A percentile compares a stretch with the other conserved stretches of the same genome.
Conservation (phyloP, 345 rosid species). For the Salix caprea region DNA sequence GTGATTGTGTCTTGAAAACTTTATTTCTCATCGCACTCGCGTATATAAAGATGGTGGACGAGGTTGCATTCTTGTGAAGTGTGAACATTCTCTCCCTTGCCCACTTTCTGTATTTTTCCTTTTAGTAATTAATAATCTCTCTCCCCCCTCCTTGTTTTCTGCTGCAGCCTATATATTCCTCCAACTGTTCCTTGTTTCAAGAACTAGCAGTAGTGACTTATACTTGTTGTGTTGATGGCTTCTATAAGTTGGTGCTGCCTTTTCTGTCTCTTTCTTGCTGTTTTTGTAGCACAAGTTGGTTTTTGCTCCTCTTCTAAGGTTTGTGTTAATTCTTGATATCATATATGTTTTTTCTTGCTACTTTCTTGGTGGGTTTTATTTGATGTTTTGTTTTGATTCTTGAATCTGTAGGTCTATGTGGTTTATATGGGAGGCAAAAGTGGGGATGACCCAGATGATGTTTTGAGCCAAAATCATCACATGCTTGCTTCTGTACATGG, state of each 20-base stretch:
- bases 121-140: neutral
- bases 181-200: neutral
- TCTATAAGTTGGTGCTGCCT: neutral
- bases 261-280: constrained; percentile 1
- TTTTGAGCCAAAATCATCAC: constrained; percentile 28
- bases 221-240: neutral
- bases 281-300: neutral
- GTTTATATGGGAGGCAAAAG: constrained; percentile 42
- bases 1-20: neutral
- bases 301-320: constrained; percentile 12
- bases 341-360: neutral
- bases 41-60: neutral
- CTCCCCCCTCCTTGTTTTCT: neutral
- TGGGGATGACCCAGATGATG: constrained; percentile 24
- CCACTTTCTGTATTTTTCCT: neutral
- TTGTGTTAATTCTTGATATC: neutral
- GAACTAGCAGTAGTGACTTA: neutral
- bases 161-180: neutral
- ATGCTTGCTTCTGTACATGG: constrained; percentile 42
- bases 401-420: constrained; percentile 34
- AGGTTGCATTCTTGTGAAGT: neutral
- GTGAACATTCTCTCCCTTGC: neutral
- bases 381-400: neutral
- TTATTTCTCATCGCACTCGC: neutral
- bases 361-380: neutral